phyloP scores from a whole-genome alignment of 1,284 basidiomycete species.

The Xanthoconium separans region DNA sequence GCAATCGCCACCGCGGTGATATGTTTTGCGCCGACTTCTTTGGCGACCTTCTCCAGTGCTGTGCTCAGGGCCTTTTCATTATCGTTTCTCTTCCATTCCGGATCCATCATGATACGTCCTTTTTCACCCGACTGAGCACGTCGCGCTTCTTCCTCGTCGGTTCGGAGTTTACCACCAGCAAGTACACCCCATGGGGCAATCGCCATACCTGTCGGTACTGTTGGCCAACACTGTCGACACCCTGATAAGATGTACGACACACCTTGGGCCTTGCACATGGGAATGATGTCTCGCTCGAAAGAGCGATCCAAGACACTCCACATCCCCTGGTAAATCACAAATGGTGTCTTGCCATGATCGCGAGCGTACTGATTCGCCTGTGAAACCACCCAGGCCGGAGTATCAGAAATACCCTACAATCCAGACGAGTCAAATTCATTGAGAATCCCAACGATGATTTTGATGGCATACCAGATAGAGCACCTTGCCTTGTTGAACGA shows the following conservation, averaged over 20 bases:
- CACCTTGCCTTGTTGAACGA: constrained; percentile 42
- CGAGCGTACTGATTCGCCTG: constrained; percentile 54
- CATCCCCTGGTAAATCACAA: constrained; percentile 56
- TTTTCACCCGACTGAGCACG: constrained; percentile 28
- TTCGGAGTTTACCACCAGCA: constrained; percentile 36
- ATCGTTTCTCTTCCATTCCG: constrained; percentile 32
- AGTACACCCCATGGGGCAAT: constrained; percentile 43
- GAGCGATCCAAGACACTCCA: constrained; percentile 52
- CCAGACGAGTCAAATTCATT: not conserved
- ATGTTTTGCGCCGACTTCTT: constrained; percentile 39
- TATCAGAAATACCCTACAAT: constrained; percentile 36
- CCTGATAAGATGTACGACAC: constrained; percentile 19
- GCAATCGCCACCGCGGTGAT: constrained; percentile 41
- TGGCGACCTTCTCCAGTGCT: constrained; percentile 36
- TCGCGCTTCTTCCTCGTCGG: constrained; percentile 35
- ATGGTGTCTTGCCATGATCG: constrained; percentile 47
- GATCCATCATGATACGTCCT: constrained; percentile 18
- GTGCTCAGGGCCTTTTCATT: constrained; percentile 28
- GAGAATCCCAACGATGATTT: not conserved
- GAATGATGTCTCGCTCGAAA: constrained; percentile 61
- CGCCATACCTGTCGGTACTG: constrained; percentile 32
- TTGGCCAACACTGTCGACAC: not conserved
- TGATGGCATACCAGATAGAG: constrained; percentile 38
- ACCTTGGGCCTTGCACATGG: constrained; percentile 46
- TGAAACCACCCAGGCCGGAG: constrained; percentile 56